phyloP scores from a whole-genome alignment of 192 early-diverging fungal genomes.

The Diversispora epigaea region DNA sequence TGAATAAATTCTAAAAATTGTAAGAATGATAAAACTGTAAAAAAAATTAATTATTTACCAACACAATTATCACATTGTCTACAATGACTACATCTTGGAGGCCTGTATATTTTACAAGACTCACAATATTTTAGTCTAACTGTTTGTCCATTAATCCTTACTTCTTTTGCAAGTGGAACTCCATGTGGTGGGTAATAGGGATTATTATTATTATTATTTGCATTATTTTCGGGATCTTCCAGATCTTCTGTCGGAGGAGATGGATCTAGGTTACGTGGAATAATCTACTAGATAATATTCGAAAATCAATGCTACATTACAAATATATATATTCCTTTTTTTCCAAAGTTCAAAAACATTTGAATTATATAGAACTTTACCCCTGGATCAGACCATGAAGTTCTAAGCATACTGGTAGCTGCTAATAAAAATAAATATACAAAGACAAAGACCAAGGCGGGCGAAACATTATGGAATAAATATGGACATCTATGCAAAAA shows the following conservation, averaged over 20 bases:
- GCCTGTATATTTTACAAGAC: conserved; percentile 85
- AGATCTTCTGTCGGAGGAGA: conserved; percentile 53
- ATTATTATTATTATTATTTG: conserved; percentile 5
- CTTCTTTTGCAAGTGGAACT: conserved; percentile 50
- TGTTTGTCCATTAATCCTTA: conserved; percentile 59
- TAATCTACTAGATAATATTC: conserved; percentile 39
- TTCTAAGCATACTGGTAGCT: conserved; percentile 67
- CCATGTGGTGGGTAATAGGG: conserved; percentile 41
- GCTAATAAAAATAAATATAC: conserved; percentile 62
- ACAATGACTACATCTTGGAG: conserved; percentile 87
- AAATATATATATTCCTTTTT: conserved; percentile 5
- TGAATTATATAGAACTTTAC: conserved; percentile 33
- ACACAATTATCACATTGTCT: conserved; percentile 89
- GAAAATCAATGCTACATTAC: neutral
- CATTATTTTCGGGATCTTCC: conserved; percentile 45
- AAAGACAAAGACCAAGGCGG: conserved; percentile 66
- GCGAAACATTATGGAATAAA: conserved; percentile 59
- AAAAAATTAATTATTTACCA: conserved; percentile 41
- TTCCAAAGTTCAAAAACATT: neutral
- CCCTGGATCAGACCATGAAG: conserved; percentile 77
- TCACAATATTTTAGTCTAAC: conserved; percentile 86
- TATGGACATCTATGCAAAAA: conserved; percentile 58
- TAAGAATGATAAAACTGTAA: neutral
- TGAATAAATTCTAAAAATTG: neutral
- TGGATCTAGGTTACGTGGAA: conserved; percentile 70